A percentile compares a stretch with the other conserved stretches of the same genome.
These are phyloP conservation scores for Kazachstania africana DNA, from an alignment of 805 yeast species.

Conservation along the genomic window DNA sequence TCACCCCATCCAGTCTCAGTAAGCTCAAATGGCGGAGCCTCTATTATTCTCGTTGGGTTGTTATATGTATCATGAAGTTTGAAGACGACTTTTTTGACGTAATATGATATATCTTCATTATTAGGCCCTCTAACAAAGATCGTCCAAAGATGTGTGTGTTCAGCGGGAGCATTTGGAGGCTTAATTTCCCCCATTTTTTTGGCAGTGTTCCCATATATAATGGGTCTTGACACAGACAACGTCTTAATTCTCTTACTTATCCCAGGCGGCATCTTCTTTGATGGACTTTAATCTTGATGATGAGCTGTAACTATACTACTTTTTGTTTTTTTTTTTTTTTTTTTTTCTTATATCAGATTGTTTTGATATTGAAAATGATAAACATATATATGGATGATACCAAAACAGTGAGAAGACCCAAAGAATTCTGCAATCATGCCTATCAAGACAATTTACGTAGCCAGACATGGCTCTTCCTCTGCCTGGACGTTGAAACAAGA, in stretches of 20 bases:
- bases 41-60: conserved; percentile 75
- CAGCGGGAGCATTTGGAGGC: conserved; percentile 58
- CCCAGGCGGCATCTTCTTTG: conserved; percentile 16
- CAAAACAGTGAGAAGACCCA: no score
- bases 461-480: conserved; percentile 83
- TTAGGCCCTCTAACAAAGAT: conserved; percentile 75
- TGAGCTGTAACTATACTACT: no score
- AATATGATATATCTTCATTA: conserved; percentile 67
- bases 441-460: conserved; percentile 51
- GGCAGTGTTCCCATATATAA: conserved; percentile 73
- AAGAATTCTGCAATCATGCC: conserved; percentile 26
- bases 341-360: not conserved
- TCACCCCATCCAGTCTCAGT: conserved; percentile 99
- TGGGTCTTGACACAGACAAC: conserved; percentile 64
- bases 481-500: conserved; percentile 42
- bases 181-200: conserved; percentile 47
- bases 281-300: not conserved
- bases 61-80: conserved; percentile 92
- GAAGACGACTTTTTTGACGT: conserved; percentile 83
- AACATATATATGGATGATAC: no score
- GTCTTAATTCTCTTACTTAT: conserved; percentile 32
- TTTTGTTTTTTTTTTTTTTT: not conserved
- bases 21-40: conserved; percentile 85
- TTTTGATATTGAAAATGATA: not conserved
- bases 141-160: conserved; percentile 95